phyloP scores from a whole-genome alignment of 805 yeast genomes.

The Yamadazyma akitaensis region DNA sequence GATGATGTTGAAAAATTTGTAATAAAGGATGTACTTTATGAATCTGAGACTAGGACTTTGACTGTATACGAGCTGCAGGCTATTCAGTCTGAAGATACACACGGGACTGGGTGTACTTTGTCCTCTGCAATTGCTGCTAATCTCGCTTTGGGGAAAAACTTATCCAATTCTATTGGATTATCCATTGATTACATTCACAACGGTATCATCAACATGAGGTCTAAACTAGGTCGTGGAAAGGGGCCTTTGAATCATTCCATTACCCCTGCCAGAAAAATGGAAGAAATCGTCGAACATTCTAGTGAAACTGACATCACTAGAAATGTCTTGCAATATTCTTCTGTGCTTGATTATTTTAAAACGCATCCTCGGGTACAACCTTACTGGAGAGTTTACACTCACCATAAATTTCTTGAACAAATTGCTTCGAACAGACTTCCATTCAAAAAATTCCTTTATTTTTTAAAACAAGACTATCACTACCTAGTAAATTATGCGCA shows the following conservation, averaged over 20 bases:
- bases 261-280: constrained; percentile 19
- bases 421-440: constrained; percentile 53
- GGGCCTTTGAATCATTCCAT: constrained; percentile 77
- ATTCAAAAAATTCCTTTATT: constrained; percentile 49
- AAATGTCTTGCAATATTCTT: constrained; percentile 3
- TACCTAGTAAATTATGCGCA: constrained; percentile 68
- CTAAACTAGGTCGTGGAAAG: constrained; percentile 49
- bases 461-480: constrained; percentile 61
- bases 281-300: constrained; percentile 8
- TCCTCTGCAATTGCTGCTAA: constrained; percentile 78
- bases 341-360: constrained; percentile 46
- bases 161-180: constrained; percentile 49
- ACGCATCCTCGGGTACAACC: constrained; percentile 53
- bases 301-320: background rate
- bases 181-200: constrained; percentile 65
- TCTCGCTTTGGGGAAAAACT: constrained; percentile 50
- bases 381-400: constrained; percentile 55
- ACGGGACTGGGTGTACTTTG: constrained; percentile 90
- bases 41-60: constrained; percentile 31
- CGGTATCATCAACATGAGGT: constrained; percentile 49
- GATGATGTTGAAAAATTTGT: constrained; percentile 16
- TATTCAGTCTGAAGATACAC: constrained; percentile 54
- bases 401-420: constrained; percentile 59
- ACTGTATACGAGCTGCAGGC: constrained; percentile 47
- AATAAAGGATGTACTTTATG: constrained; percentile 55